Evolutionary conservation across 192 early-diverging fungal species (phyloP), one percentile per base, ranked within the genome.

Genomic region (Linnemannia elongata): DNA sequence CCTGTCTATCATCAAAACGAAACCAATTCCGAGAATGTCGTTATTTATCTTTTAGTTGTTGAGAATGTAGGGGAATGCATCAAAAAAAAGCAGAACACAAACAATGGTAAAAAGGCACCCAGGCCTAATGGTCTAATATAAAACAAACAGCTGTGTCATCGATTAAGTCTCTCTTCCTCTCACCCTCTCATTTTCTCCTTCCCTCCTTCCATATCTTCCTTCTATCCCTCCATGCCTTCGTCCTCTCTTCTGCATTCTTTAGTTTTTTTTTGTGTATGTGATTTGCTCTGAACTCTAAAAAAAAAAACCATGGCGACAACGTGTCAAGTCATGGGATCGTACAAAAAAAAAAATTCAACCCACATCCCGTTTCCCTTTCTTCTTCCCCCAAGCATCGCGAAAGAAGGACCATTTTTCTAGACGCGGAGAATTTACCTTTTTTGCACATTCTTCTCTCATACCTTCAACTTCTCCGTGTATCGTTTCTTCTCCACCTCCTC

Each of bases 231-330:
- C 49, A 52, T 20, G 17, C 49, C 17, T 52, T 18, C 44, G 15
- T 10, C 49, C 18, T 20, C 49, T 52, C 49, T 52, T 9, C 66
- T 68, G 30, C 27, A 10, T 68, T 68, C 10, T 35, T 45, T 45
- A 44, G 42, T 69, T 15, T 33, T 22, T 42, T n/a, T 47, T 10
- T 15, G n/a, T n/a, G n/a, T n/a, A n/a, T 45, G n/a, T 66, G 10
- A 15, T 66, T 10, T 66, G 60, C 60, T 66, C 30, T 66, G 60
- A 66, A 66, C 60, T 66, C 60, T 66, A 66, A 42, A 24, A 24
- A 55, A 76, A 55, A 76, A 52, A n/a, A n/a, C n/a, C 77, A 78
- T 78, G 77, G 77, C 77, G 68, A 78, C 27, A 78, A 78, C 77
- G 77, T 78, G 77, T 78, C 55, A 33, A 49, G 57, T 79, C 70